Percentiles rank a stretch among this genome's conserved stretches.
Evolutionary conservation across 139 green algal genomes (phyloP).

Genomic region (Volvox reticuliferus): DNA sequence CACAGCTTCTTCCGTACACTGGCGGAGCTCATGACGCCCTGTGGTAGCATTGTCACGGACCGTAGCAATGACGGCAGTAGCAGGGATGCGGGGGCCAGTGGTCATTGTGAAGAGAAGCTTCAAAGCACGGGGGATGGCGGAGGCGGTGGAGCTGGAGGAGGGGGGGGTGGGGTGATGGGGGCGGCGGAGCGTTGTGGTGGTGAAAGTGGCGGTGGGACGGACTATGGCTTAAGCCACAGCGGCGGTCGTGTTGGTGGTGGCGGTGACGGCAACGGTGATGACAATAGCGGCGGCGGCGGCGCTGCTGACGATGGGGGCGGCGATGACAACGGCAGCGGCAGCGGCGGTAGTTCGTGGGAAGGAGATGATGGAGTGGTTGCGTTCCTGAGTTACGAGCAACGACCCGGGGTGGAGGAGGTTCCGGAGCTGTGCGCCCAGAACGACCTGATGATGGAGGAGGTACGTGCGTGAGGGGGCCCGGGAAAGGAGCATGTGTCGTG

Average conservation of each 20-base stretch:
- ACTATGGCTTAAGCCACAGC: too few relatives aligned
- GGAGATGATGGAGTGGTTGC: background rate
- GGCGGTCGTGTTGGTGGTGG: background rate
- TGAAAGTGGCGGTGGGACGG: too few relatives aligned
- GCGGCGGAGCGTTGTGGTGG: too few relatives aligned
- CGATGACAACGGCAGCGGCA: background rate
- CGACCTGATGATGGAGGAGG: constrained; percentile 5
- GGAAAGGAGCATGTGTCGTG: too few relatives aligned
- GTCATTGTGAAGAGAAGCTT: background rate
- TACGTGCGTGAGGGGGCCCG: background rate
- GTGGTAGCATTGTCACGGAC: background rate
- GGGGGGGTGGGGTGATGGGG: too few relatives aligned
- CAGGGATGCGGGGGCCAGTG: background rate
- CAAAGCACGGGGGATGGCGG: background rate
- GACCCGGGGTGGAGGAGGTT: constrained; percentile 41
- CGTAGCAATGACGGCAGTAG: background rate
- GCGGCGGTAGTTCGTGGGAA: background rate
- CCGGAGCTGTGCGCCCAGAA: constrained; percentile 14
- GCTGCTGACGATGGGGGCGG: too few relatives aligned
- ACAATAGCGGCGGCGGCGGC: too few relatives aligned
- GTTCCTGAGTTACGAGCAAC: constrained; percentile 22
- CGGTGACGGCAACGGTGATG: background rate
- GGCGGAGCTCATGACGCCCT: background rate
- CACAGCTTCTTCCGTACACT: background rate
- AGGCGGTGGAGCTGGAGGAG: too few relatives aligned